phyloP scores from a whole-genome alignment of 345 rosid species.

The Eucalyptus lansdowneana region DNA sequence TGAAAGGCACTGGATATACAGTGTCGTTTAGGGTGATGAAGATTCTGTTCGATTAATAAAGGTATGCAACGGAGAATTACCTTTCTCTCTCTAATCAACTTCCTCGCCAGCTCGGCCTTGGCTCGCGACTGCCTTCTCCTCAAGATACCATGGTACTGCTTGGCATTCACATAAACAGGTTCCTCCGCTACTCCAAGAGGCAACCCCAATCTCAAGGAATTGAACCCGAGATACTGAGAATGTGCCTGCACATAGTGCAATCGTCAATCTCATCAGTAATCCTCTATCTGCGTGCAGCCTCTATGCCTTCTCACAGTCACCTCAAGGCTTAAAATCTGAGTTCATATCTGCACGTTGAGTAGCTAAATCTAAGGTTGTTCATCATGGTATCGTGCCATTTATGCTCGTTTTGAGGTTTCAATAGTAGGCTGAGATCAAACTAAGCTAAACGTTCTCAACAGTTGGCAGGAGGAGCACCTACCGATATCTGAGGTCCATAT shows the following conservation, averaged over 20 bases:
- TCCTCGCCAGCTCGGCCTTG: constrained; percentile 52
- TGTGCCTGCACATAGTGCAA: constrained; percentile 14
- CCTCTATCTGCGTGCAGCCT: neutral
- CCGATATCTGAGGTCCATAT: constrained; percentile 38
- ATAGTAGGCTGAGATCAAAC: neutral
- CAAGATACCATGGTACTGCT: constrained; percentile 61
- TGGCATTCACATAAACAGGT: constrained; percentile 74
- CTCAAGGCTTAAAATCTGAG: neutral
- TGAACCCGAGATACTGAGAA: constrained; percentile 24
- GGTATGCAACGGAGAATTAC: constrained; percentile 1
- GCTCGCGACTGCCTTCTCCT: constrained; percentile 63
- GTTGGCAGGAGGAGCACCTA: neutral
- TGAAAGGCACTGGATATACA: neutral
- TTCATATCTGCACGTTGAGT: neutral
- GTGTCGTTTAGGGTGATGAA: neutral
- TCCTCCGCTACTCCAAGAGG: constrained; percentile 53
- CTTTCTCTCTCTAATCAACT: constrained; percentile 39
- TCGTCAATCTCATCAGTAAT: neutral
- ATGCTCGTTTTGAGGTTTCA: neutral
- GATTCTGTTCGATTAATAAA: neutral
- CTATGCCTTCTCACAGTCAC: neutral
- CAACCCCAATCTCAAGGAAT: constrained; percentile 42
- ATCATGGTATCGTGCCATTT: neutral
- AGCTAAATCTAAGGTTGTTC: neutral
- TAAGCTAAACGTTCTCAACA: neutral